Conservation (phyloP, 2,329 filamentous ascomycete genomes). For the Blastomyces percursus region DNA sequence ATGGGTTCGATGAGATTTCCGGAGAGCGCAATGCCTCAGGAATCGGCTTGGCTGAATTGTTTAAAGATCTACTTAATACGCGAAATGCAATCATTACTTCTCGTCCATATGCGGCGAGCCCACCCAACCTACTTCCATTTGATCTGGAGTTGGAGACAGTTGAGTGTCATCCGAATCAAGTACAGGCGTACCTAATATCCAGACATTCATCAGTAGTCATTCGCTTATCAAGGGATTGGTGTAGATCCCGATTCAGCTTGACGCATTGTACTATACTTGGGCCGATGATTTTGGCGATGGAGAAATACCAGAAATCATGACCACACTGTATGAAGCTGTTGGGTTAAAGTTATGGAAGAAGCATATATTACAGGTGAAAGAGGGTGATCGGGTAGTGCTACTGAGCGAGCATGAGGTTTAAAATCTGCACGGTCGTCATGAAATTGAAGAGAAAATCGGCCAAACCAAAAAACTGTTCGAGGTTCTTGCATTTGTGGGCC, state of each 20-base stretch:
- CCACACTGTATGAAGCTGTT: neutral
- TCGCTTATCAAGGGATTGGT: neutral
- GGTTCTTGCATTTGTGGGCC: neutral
- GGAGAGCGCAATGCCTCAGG: neutral
- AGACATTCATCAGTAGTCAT: neutral
- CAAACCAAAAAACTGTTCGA: neutral
- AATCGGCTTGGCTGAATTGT: neutral
- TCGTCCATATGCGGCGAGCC: neutral
- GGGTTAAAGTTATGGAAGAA: neutral
- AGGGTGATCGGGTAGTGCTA: neutral
- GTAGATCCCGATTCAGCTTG: neutral
- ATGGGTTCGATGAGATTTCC: neutral
- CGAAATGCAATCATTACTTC: neutral
- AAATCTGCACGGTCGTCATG: neutral
- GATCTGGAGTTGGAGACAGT: neutral
- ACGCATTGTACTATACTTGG: neutral
- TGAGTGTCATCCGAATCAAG: neutral
- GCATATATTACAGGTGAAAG: neutral
- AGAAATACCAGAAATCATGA: neutral
- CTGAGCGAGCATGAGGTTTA: neutral
- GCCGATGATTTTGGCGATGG: neutral
- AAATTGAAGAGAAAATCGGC: neutral
- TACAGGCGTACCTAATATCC: neutral
- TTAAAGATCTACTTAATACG: neutral
- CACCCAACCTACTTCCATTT: neutral